phyloP scores from a whole-genome alignment of 495 filamentous ascomycete genomes.

The Neurospora sp. region DNA sequence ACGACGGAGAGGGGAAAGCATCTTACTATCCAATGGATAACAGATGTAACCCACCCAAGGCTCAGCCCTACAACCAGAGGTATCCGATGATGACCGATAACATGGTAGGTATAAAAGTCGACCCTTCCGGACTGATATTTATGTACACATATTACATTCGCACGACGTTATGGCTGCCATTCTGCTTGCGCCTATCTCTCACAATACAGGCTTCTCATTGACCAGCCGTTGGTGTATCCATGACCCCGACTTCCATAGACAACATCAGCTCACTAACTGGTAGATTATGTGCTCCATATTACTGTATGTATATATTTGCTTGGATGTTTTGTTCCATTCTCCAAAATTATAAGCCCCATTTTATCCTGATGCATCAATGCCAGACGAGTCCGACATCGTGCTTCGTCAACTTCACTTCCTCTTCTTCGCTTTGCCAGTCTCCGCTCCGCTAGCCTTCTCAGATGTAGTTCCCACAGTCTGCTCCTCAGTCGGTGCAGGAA shows the following conservation, averaged over 20 bases:
- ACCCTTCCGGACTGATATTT: neutral
- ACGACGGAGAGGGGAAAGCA: neutral
- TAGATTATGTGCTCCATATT: neutral
- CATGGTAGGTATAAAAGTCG: neutral
- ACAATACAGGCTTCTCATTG: neutral
- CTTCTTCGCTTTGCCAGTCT: slow-evolving; percentile 37
- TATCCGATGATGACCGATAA: neutral
- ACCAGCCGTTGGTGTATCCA: neutral
- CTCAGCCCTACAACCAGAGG: neutral
- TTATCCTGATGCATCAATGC: neutral
- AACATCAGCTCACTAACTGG: neutral
- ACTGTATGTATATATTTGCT: neutral
- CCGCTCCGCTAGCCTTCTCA: slow-evolving; percentile 32
- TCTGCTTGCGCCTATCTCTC: neutral
- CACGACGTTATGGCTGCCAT: neutral
- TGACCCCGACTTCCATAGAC: neutral
- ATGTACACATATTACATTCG: neutral
- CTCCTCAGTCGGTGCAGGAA: slow-evolving; percentile 3
- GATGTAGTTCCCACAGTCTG: slow-evolving; percentile 12
- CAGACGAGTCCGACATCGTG: neutral
- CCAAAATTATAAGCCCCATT: neutral
- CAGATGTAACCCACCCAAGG: neutral
- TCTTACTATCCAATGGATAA: neutral
- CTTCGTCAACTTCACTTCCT: slow-evolving; percentile 27
- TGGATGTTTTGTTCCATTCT: neutral